Conservation (phyloP, 163 green algal genomes). For the Trebouxia gelatinosa region DNA sequence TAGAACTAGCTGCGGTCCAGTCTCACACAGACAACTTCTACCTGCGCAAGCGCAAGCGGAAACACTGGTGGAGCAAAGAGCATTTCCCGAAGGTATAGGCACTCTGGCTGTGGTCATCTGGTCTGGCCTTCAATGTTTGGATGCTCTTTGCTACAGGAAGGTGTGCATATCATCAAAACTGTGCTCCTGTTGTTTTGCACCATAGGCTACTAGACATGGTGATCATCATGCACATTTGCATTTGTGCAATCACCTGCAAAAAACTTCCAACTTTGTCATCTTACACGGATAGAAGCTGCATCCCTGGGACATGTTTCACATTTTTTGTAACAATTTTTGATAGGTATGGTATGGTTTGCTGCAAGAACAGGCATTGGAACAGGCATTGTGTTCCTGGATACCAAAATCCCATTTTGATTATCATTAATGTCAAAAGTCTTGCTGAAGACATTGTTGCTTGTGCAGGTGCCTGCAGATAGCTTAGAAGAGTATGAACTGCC, state of each 20-base stretch:
- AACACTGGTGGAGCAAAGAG: conserved; percentile 44
- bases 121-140: not conserved
- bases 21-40: conserved; percentile 47
- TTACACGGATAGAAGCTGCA: not conserved
- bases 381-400: not conserved
- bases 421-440: not conserved
- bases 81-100: conserved; percentile 40
- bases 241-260: not conserved
- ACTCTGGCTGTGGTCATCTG: not conserved
- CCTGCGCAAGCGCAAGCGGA: conserved; percentile 49
- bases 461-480: conserved; percentile 36
- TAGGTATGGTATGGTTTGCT: not conserved
- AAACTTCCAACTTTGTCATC: not conserved
- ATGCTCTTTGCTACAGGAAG: not conserved
- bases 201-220: no score
- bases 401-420: not conserved
- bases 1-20: conserved; percentile 38
- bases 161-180: not conserved
- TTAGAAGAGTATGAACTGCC: conserved; percentile 23
- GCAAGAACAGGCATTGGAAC: not conserved
- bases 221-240: no score
- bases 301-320: not conserved
- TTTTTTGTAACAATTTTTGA: not conserved
- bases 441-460: not conserved
- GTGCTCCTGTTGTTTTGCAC: not conserved